phyloP scores from a whole-genome alignment of 225 moss, liverwort and hornwort genomes.

The Pseudisothecium myosuroides region DNA sequence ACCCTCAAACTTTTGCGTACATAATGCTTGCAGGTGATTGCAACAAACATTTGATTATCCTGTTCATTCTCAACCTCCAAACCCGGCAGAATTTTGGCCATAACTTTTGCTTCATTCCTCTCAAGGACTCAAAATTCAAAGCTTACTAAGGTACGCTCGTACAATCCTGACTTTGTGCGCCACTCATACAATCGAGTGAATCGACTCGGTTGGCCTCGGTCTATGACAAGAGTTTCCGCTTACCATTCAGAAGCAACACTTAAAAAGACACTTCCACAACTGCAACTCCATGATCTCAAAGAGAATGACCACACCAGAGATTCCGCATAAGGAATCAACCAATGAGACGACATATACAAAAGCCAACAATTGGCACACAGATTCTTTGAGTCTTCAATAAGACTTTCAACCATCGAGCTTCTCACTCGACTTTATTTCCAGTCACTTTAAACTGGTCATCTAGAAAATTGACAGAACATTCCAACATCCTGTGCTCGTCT shows the following conservation, averaged over 20 bases:
- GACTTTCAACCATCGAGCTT: conserved; percentile 4
- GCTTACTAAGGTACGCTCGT: no score
- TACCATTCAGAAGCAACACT: not conserved
- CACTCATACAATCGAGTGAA: not conserved
- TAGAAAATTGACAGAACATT: conserved; percentile 21
- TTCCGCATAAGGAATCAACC: not conserved
- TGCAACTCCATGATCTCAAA: not conserved
- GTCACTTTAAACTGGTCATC: conserved; percentile 6
- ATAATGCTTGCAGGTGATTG: not conserved
- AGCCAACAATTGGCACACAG: not conserved
- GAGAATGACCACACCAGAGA: not conserved
- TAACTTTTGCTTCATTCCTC: not conserved
- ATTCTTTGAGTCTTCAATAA: not conserved
- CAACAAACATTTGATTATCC: not conserved
- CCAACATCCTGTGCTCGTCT: conserved; percentile 23
- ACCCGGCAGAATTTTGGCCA: not conserved
- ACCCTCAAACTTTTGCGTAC: not conserved
- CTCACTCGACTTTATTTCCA: conserved; percentile 23
- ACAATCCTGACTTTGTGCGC: not conserved
- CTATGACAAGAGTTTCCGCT: not conserved
- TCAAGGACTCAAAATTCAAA: not conserved
- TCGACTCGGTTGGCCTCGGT: not conserved
- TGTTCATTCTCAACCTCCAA: not conserved
- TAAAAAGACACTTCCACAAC: not conserved
- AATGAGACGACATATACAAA: not conserved